A percentile compares a stretch with the other conserved stretches of the same genome.
These are phyloP conservation scores for Monosporozyma solicola DNA, from an alignment of 805 yeast species.

Conservation along the genomic window DNA sequence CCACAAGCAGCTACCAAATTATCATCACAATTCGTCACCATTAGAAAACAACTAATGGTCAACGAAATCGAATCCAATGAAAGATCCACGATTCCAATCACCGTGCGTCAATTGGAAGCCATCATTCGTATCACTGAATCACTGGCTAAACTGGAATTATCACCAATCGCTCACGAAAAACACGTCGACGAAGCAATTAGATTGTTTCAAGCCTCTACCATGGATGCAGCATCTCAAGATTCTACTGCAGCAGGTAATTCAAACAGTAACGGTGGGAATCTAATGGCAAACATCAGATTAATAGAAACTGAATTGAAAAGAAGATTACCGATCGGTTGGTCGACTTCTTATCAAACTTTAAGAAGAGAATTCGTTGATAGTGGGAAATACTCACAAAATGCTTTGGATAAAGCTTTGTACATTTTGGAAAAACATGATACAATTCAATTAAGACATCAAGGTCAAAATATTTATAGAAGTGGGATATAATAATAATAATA, in stretches of 20 bases:
- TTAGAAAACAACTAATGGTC: conserved; percentile 72
- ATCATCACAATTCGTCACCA: conserved; percentile 85
- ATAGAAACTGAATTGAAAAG: conserved; percentile 82
- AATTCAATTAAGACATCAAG: conserved; percentile 80
- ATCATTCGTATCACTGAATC: conserved; percentile 93
- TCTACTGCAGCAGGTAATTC: conserved; percentile 42
- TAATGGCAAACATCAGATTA: conserved; percentile 60
- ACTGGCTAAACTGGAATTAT: conserved; percentile 74
- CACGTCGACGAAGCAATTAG: conserved; percentile 96
- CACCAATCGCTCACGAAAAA: conserved; percentile 74
- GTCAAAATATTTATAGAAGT: conserved; percentile 68
- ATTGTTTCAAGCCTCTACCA: conserved; percentile 90
- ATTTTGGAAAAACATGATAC: conserved; percentile 79
- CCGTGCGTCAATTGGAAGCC: conserved; percentile 96
- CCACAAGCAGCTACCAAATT: conserved; percentile 84
- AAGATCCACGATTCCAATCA: conserved; percentile 92
- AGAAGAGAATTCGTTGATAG: conserved; percentile 72
- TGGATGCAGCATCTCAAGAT: conserved; percentile 71
- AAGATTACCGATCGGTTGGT: conserved; percentile 93
- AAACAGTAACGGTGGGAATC: conserved; percentile 46
- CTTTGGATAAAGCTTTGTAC: conserved; percentile 73
- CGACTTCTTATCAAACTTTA: conserved; percentile 77
- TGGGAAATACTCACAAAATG: conserved; percentile 53
- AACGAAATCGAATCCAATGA: conserved; percentile 77
- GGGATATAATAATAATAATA: conserved; percentile 38